Base-by-base conservation (phyloP, 1,284 basidiomycete genomes). In the Cutaneotrichosporon arboriforme region DNA sequence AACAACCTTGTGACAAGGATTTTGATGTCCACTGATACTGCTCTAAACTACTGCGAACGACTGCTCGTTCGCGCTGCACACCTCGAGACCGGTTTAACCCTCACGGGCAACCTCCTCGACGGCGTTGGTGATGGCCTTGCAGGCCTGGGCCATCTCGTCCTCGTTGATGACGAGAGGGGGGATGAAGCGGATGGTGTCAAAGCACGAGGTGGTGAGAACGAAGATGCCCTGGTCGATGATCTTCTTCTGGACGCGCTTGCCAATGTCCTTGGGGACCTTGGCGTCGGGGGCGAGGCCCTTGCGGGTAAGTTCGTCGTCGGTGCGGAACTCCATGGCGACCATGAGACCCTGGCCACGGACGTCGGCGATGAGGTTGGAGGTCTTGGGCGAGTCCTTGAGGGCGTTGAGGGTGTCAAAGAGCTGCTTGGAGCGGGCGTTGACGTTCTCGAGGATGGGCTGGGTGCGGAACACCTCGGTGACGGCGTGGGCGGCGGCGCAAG, bases 401-500 rank as follows among this genome's bases (percentile, higher is more conserved):
- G 58, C 66, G 50, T 83, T 73, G 31, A 96, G 78, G 18, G 79
- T 77, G 1, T 73, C 69, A 59, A 90, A 83, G 18, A 94, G 78
- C 70, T 96, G 84, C 44, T 77, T 68, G 1, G 89, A 91, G 37
- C 90, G 81, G 14, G 78, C 81, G 46, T 81, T 76, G 42, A 91
- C 90, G 67, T 94, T 94, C 10, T 81, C 81, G 35, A 90, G 78
- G 46, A 92, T 80, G 21, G 84, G 83, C 64, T 90, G 88, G 57
- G 87, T 84, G 77, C 77, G 56, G 75, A 94, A 84, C 1, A 81
- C 85, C 50, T 93, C 84, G 33, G 81, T 81, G 33, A 88, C 86
- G 0, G 90, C 90, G 37, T 85, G 79, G 12, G 84, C 90, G 15
- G 91, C 91, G 0, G 91, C 91, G 68, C 90, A 94, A 0, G 87